A percentile compares a stretch with the other conserved stretches of the same genome.
Conservation (phyloP, 2,329 filamentous ascomycete species). For the Alternaria triticina region DNA sequence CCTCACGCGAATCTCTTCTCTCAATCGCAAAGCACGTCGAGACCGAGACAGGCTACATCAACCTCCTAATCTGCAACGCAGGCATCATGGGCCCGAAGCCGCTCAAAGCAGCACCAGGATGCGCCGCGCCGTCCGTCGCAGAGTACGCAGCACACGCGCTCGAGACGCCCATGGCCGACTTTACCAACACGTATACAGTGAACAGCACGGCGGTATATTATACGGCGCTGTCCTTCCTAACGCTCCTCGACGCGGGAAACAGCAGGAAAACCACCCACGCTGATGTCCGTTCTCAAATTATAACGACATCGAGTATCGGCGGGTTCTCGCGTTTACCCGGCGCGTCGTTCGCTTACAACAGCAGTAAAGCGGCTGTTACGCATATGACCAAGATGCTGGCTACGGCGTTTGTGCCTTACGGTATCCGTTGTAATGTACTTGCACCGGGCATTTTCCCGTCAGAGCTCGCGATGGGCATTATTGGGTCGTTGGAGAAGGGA, state of each 20-base stretch:
- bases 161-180: slow-evolving; percentile 26
- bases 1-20: slow-evolving; percentile 18
- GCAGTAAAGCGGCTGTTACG: slow-evolving; percentile 55
- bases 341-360: slow-evolving; percentile 27
- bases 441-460: slow-evolving; percentile 52
- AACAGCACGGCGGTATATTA: slow-evolving; percentile 52
- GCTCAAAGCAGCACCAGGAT: slow-evolving; percentile 17
- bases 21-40: slow-evolving; percentile 15
- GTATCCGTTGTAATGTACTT: slow-evolving; percentile 59
- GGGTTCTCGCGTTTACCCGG: slow-evolving; percentile 9
- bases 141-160: slow-evolving; percentile 28
- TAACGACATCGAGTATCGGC: slow-evolving; percentile 22
- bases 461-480: slow-evolving; percentile 22
- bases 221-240: slow-evolving; percentile 50
- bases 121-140: slow-evolving; percentile 14
- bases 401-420: slow-evolving; percentile 49
- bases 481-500: slow-evolving; percentile 3
- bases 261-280: slow-evolving; percentile 14
- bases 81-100: slow-evolving; percentile 29
- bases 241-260: slow-evolving; percentile 53
- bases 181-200: slow-evolving; percentile 48
- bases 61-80: slow-evolving; percentile 34
- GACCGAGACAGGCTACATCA: slow-evolving; percentile 21
- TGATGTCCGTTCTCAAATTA: slow-evolving; percentile 25
- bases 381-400: slow-evolving; percentile 59